phyloP scores from a whole-genome alignment of 2,329 filamentous ascomycete species.

The Lachnellula willkommii region DNA sequence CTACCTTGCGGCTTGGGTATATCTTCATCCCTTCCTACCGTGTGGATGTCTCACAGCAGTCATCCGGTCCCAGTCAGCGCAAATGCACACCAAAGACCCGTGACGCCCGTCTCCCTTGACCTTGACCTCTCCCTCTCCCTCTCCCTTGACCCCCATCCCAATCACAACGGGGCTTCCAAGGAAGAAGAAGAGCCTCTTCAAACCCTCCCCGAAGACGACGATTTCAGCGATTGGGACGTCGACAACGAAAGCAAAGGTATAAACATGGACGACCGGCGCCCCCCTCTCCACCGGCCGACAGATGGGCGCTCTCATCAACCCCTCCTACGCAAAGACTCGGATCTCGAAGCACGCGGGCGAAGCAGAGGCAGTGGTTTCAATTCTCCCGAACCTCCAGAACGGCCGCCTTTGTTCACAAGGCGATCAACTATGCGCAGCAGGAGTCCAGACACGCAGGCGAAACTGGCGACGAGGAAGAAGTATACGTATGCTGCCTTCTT shows the following conservation, averaged over 20 bases:
- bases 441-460: slow-evolving; percentile 62
- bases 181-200: neutral
- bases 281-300: slow-evolving; percentile 33
- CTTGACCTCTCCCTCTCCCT: slow-evolving; percentile 15
- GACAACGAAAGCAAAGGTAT: slow-evolving; percentile 15
- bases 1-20: neutral
- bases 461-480: slow-evolving; percentile 66
- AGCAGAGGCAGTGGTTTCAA: slow-evolving; percentile 29
- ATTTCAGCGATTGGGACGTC: slow-evolving; percentile 22
- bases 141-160: slow-evolving; percentile 18
- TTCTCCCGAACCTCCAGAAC: slow-evolving; percentile 16
- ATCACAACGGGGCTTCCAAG: neutral
- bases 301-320: slow-evolving; percentile 37
- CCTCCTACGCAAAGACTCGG: slow-evolving; percentile 29
- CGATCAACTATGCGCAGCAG: slow-evolving; percentile 70
- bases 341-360: slow-evolving; percentile 23
- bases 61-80: slow-evolving; percentile 14
- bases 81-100: slow-evolving; percentile 11
- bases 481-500: slow-evolving; percentile 87
- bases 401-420: slow-evolving; percentile 41
- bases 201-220: slow-evolving; percentile 14
- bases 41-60: slow-evolving; percentile 28
- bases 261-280: slow-evolving; percentile 35
- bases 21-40: neutral
- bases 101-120: slow-evolving; percentile 2